These are phyloP conservation scores for Suillus luteus DNA, from an alignment of 768 basidiomycete species.

Conservation along the genomic window DNA sequence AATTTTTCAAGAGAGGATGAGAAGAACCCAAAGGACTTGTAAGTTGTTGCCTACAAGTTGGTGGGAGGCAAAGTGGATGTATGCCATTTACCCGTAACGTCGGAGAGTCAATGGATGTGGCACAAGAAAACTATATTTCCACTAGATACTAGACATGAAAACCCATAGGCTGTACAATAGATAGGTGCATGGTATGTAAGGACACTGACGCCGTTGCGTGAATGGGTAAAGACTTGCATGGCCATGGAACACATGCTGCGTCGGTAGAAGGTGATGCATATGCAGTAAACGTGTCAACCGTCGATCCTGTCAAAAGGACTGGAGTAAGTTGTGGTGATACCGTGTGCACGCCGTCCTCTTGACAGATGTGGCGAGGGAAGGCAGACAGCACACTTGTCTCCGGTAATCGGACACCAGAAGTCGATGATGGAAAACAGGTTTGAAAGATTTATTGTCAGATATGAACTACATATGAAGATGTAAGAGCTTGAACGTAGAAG, in stretches of 20 bases:
- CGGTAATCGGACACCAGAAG: not conserved
- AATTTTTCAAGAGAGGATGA: not conserved
- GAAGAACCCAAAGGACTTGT: constrained; percentile 8
- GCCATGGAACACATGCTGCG: not conserved
- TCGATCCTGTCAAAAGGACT: not conserved
- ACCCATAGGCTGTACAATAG: constrained; percentile 25
- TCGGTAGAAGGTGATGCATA: constrained; percentile 1
- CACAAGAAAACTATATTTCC: constrained; percentile 42
- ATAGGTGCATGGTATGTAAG: constrained; percentile 13
- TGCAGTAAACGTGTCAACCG: not conserved
- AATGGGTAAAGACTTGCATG: constrained; percentile 3
- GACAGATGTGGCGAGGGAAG: not conserved
- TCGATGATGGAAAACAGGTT: not conserved
- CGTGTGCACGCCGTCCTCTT: no score
- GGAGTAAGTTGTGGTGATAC: not conserved
- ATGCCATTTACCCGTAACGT: constrained; percentile 40
- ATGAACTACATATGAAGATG: not conserved
- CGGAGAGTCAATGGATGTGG: constrained; percentile 59
- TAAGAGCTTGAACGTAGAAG: not conserved
- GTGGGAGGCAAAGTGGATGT: constrained; percentile 23
- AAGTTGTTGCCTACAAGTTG: constrained; percentile 20
- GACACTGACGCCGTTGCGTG: not conserved
- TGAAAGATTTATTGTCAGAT: constrained; percentile 4
- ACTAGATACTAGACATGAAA: constrained; percentile 35
- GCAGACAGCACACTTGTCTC: no score